phyloP scores from a whole-genome alignment of 305 asterid species.

The Plantago lanceolata region DNA sequence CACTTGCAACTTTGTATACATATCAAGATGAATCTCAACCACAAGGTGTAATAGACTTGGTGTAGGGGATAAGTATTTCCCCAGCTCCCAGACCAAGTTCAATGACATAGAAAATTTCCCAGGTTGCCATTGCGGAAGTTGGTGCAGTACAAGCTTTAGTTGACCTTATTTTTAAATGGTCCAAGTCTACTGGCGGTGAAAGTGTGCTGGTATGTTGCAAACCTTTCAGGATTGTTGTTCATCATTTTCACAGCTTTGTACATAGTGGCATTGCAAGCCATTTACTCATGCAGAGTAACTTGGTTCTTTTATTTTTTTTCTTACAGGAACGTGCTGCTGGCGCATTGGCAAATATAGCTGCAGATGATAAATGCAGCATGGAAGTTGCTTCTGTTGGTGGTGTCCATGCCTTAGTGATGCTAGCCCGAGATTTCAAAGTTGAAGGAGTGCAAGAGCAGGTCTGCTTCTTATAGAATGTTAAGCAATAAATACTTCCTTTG shows the following conservation, averaged over 20 bases:
- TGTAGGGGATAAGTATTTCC: background rate
- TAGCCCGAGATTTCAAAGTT: conserved; percentile 66
- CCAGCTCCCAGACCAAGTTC: background rate
- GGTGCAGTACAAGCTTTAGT: conserved; percentile 91
- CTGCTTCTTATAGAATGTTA: conserved; percentile 17
- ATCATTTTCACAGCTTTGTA: conserved; percentile 12
- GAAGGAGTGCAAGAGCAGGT: conserved; percentile 98
- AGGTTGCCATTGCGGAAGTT: conserved; percentile 85
- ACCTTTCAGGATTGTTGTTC: conserved; percentile 2
- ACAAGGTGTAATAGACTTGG: too few relatives aligned
- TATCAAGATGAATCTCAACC: too few relatives aligned
- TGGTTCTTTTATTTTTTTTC: conserved; percentile 27
- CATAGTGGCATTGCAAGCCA: conserved; percentile 14
- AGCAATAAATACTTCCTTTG: conserved; percentile 8
- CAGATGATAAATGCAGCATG: conserved; percentile 87
- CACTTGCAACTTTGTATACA: background rate
- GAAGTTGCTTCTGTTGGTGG: conserved; percentile 75
- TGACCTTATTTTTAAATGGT: conserved; percentile 83
- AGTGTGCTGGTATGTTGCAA: conserved; percentile 69
- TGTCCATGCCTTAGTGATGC: conserved; percentile 66
- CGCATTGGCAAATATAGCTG: conserved; percentile 86
- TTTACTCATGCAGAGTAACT: conserved; percentile 11
- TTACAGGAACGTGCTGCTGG: conserved; percentile 91
- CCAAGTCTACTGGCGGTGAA: conserved; percentile 56
- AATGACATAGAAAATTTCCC: background rate